These are phyloP conservation scores for Gregarina niphandrodes DNA, from an alignment of 169 alveolate species.

Conservation along the genomic window DNA sequence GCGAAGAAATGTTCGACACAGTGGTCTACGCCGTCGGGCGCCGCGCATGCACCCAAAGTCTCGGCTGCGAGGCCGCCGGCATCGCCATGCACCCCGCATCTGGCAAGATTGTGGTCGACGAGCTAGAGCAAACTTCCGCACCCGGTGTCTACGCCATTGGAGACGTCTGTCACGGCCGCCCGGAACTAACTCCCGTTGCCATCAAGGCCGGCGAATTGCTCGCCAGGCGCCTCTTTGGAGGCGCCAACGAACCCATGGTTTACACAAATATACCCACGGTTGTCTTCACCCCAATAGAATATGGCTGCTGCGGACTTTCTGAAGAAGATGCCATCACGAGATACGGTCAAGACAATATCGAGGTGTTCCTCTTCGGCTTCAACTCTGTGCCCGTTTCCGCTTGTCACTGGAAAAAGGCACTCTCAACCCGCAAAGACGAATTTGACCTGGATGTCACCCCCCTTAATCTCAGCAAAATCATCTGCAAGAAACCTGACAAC, in stretches of 20 bases:
- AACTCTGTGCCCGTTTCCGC: constrained; percentile 62
- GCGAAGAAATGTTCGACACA: constrained; percentile 58
- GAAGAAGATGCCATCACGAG: constrained; percentile 71
- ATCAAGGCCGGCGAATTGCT: constrained; percentile 78
- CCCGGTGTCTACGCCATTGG: constrained; percentile 16
- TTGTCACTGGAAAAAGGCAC: constrained; percentile 34
- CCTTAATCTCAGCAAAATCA: constrained; percentile 62
- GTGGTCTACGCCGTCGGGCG: constrained; percentile 91
- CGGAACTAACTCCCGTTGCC: constrained; percentile 93
- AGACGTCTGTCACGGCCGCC: constrained; percentile 34
- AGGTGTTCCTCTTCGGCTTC: constrained; percentile 56
- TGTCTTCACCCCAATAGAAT: constrained; percentile 90
- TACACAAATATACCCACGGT: constrained; percentile 73
- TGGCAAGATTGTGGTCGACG: constrained; percentile 52
- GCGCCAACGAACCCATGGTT: constrained; percentile 47
- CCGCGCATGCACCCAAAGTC: constrained; percentile 47
- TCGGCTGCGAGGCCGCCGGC: constrained; percentile 48
- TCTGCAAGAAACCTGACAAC: constrained; percentile 57
- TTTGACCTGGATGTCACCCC: constrained; percentile 42
- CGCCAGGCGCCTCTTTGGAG: constrained; percentile 67
- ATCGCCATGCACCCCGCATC: constrained; percentile 27
- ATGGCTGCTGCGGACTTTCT: constrained; percentile 71
- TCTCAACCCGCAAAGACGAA: constrained; percentile 23
- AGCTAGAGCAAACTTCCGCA: constrained; percentile 57
- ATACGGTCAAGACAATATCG: constrained; percentile 38